Percentiles rank a stretch among this genome's conserved stretches.
phyloP scores from a whole-genome alignment of 2,329 filamentous ascomycete species.

The Truncatella angustata region DNA sequence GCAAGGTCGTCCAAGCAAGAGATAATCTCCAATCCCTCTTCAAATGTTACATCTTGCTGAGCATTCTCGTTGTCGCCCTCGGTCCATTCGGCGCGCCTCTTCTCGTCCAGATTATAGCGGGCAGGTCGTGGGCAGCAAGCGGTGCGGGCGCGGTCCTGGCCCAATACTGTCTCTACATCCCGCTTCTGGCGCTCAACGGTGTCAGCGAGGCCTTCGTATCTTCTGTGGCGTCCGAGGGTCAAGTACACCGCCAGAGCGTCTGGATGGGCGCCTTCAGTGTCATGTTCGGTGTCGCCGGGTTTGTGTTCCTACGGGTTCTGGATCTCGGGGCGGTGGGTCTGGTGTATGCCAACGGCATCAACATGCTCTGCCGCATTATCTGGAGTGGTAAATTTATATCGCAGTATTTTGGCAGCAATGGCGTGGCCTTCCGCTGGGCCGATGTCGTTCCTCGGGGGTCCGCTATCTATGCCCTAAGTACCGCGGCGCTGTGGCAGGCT shows the following conservation, averaged over 20 bases:
- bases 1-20: conserved; percentile 38
- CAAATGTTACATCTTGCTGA: conserved; percentile 71
- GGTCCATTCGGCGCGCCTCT: conserved; percentile 75
- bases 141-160: conserved; percentile 73
- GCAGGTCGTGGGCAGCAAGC: conserved; percentile 70
- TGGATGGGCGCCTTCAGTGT: conserved; percentile 85
- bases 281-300: conserved; percentile 73
- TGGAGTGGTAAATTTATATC: conserved; percentile 78
- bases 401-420: conserved; percentile 55
- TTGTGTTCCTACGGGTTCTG: conserved; percentile 68
- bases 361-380: conserved; percentile 80
- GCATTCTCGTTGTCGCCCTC: conserved; percentile 64
- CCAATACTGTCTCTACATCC: conserved; percentile 89
- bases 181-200: conserved; percentile 87
- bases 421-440: conserved; percentile 37
- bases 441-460: conserved; percentile 42
- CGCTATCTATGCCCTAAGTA: conserved; percentile 41
- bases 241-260: conserved; percentile 74
- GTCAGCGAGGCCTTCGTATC: conserved; percentile 91
- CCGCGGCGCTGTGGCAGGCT: conserved; percentile 39
- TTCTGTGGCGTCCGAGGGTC: conserved; percentile 71
- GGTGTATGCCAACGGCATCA: conserved; percentile 83
- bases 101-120: conserved; percentile 73
- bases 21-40: conserved; percentile 63
- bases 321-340: conserved; percentile 74